A percentile compares a stretch with the other conserved stretches of the same genome.
These are phyloP conservation scores for Globisporangium cederbergense DNA, from an alignment of 352 stramenopile genomes.

Conservation along the genomic window DNA sequence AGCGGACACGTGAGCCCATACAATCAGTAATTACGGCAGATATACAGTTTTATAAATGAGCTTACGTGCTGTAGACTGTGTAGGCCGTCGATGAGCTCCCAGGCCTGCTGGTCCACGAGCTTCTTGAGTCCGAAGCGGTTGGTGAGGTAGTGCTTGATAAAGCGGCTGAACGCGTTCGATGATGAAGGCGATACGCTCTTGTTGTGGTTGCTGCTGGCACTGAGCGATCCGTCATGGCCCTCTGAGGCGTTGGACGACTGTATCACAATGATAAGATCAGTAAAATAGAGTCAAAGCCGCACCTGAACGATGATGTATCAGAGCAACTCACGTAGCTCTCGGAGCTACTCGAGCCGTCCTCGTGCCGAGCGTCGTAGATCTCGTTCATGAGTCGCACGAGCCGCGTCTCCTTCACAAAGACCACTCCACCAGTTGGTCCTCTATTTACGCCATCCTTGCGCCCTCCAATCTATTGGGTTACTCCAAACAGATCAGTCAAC, in stretches of 20 bases:
- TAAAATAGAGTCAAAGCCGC: background rate
- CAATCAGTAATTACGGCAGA: background rate
- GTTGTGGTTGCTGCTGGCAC: background rate
- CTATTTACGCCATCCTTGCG: background rate
- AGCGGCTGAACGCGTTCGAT: conserved; percentile 30
- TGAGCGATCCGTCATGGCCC: background rate
- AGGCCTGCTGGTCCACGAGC: conserved; percentile 59
- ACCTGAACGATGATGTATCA: background rate
- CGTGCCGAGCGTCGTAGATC: conserved; percentile 61
- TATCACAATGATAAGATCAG: background rate
- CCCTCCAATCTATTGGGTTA: background rate
- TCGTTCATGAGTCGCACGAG: conserved; percentile 59
- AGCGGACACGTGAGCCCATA: background rate
- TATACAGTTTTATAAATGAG: no score
- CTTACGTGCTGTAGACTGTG: conserved; percentile 33
- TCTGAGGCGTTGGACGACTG: background rate
- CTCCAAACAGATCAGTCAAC: no score
- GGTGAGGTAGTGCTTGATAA: conserved; percentile 57
- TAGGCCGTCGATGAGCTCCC: conserved; percentile 54
- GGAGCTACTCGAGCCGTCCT: conserved; percentile 21
- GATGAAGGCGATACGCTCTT: background rate
- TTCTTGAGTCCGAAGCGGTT: conserved; percentile 60
- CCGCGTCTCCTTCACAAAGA: conserved; percentile 46
- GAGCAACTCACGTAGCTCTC: conserved; percentile 19
- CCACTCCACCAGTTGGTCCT: background rate